Evolutionary conservation across 2,329 filamentous ascomycete species (phyloP), one percentile per base, ranked within the genome.

Genomic region (Zasmidium angulare): DNA sequence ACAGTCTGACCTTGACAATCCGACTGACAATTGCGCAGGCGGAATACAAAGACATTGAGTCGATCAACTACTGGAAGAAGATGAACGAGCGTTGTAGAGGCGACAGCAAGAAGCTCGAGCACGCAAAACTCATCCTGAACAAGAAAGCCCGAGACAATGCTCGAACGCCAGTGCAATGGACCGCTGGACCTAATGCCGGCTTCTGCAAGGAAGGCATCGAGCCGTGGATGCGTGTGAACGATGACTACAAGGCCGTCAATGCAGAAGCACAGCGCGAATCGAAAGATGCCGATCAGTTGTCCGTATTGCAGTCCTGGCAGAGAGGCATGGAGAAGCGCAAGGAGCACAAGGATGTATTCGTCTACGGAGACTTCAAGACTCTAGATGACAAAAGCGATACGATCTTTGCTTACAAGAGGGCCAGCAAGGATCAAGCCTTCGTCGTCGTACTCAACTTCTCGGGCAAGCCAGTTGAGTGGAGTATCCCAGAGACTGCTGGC

Each of bases 161-260:
- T 9, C 79, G 88, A n/a, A 81, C 85, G 2, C 88, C 88, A 0
- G 84, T 91, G 76, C 86, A 88, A 63, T 90, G 88, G 88, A 80
- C 80, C 56, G 77, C 71, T 0, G 62, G 50, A n/a, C 75, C 75
- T 0, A 79, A 86, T 63, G 85, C 84, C 0, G 88, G 88, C 1
- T 90, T 90, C 75, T 86, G 85, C 6, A 72, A 76, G 56, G 63
- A 75, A 0, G 76, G 74, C 0, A 78, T 77, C 0, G 75, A 76
- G 53, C 84, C 85, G 0, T 87, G 85, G 85, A 87, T 87, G 84
- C 77, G 82, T 1, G 77, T 83, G 11, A 79, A 85, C 59, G 82
- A 84, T 22, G 79, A 83, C 53, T 84, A 82, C 59, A 74, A 69
- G 46, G 71, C 72, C 0, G 76, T 86, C 69, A 89, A 89, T 60